A percentile compares a stretch with the other conserved stretches of the same genome.
Conservation (phyloP, 148 eudicot genomes). For the Polygonum aviculare region DNA sequence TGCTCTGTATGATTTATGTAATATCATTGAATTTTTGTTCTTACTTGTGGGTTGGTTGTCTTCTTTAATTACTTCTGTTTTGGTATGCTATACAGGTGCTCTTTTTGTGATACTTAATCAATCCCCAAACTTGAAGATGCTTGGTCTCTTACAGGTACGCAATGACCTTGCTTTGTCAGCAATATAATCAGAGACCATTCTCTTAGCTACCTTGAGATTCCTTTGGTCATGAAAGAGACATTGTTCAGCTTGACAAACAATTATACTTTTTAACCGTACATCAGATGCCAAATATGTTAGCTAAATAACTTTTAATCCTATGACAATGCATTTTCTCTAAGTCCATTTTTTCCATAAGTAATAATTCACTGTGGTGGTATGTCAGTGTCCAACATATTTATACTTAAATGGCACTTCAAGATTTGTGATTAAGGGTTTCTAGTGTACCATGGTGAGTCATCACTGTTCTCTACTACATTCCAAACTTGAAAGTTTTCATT, state of each 20-base stretch:
- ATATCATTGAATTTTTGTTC: not conserved
- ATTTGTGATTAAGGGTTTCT: not conserved
- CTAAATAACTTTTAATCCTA: not conserved
- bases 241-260: not conserved
- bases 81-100: slow-evolving; percentile 55
- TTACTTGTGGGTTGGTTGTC: not conserved
- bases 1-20: not conserved
- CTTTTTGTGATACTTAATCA: slow-evolving; percentile 70
- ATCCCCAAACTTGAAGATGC: slow-evolving; percentile 92
- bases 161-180: not conserved
- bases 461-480: not conserved
- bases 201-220: not conserved
- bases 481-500: not conserved
- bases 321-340: not conserved
- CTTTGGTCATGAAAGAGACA: not conserved
- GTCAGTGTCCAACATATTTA: not conserved
- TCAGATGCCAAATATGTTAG: not conserved
- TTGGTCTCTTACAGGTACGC: slow-evolving; percentile 80
- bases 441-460: not conserved
- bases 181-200: not conserved
- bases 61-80: not conserved
- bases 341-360: not conserved
- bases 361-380: not conserved
- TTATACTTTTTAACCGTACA: not conserved
- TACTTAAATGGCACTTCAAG: not conserved